Conservation (phyloP, 768 basidiomycete species). For the Boletus rufocinnamomeus region DNA sequence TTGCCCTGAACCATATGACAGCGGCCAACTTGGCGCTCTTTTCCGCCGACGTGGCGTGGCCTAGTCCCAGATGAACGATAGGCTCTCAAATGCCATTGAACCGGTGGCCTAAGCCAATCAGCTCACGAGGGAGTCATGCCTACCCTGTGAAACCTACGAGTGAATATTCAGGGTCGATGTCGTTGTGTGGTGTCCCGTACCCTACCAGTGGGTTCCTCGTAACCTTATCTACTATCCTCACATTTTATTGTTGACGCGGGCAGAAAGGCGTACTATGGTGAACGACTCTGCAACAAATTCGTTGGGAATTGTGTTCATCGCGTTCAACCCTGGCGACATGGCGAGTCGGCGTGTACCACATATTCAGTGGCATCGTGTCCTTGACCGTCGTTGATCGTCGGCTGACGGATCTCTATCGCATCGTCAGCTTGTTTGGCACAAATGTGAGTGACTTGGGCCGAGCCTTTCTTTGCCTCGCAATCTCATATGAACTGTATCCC, state of each 20-base stretch:
- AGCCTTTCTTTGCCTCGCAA: not conserved
- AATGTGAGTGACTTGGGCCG: slow-evolving; percentile 3
- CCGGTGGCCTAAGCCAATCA: not conserved
- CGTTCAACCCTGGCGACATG: slow-evolving; percentile 16
- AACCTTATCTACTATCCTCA: not conserved
- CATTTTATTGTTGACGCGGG: not conserved
- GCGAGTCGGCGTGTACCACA: not conserved
- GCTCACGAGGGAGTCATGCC: not conserved
- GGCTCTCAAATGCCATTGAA: not conserved
- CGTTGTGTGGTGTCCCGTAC: too few species aligned
- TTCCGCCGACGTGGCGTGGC: not conserved
- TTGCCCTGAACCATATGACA: not conserved
- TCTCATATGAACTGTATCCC: not conserved
- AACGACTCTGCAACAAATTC: not conserved
- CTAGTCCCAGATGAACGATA: not conserved
- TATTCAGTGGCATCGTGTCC: not conserved
- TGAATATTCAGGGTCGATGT: not conserved
- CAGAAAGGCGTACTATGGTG: not conserved
- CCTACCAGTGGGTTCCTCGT: not conserved
- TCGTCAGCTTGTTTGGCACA: slow-evolving; percentile 15
- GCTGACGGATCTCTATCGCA: not conserved
- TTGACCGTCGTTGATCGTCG: not conserved
- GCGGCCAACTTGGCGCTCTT: not conserved
- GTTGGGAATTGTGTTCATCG: slow-evolving; percentile 16
- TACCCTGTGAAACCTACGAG: too few species aligned